These are phyloP conservation scores for Tulasnella sp. DNA, from an alignment of 768 basidiomycete genomes.

Conservation along the genomic window DNA sequence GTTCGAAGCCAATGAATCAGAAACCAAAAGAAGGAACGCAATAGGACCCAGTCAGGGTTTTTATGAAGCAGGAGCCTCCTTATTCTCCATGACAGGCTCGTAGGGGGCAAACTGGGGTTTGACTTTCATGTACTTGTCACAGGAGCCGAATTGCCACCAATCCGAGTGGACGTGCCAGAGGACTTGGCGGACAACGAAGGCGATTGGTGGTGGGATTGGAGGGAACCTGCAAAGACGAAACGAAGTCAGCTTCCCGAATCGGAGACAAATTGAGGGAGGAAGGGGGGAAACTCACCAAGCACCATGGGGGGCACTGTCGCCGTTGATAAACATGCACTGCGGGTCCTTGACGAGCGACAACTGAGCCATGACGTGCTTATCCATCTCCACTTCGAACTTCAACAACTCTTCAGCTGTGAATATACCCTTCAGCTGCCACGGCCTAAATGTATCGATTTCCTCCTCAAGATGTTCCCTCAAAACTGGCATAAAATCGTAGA, in stretches of 20 bases:
- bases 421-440: not conserved
- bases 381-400: not conserved
- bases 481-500: not conserved
- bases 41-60: not conserved
- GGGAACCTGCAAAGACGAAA: not conserved
- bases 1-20: too few species aligned
- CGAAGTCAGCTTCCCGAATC: not conserved
- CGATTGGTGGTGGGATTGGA: constrained; percentile 2
- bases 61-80: not conserved
- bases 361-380: not conserved
- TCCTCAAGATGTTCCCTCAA: constrained; percentile 10
- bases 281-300: constrained; percentile 1
- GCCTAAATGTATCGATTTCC: constrained; percentile 4
- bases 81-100: constrained; percentile 7
- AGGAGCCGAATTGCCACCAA: constrained; percentile 3
- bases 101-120: constrained; percentile 5
- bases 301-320: not conserved
- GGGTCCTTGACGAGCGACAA: not conserved
- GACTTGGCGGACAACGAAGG: not conserved
- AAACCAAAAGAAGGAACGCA: not conserved
- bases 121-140: constrained; percentile 3
- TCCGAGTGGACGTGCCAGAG: constrained; percentile 1
- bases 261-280: too few species aligned
- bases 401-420: not conserved
- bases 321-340: not conserved